phyloP scores from a whole-genome alignment of 306 rosid genomes.

The Luffa acutangula region DNA sequence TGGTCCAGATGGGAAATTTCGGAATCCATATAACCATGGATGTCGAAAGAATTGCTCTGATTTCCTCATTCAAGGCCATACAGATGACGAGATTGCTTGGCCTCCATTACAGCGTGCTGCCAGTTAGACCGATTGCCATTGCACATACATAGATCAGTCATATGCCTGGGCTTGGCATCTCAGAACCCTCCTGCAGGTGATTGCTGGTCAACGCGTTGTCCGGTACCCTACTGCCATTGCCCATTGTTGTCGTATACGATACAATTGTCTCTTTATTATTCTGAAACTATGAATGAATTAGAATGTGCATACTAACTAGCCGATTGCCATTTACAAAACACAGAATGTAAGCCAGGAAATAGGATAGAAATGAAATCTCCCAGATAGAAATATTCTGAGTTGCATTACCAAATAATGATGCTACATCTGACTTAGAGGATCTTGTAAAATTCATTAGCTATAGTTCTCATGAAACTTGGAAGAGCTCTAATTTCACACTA shows the following conservation, averaged over 20 bases:
- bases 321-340: neutral
- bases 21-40: slow-evolving; percentile 76
- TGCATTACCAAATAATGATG: neutral
- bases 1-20: slow-evolving; percentile 73
- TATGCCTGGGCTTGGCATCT: neutral
- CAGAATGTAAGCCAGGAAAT: neutral
- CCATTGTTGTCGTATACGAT: neutral
- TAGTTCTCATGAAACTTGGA: neutral
- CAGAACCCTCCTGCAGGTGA: neutral
- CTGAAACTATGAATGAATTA: neutral
- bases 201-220: neutral
- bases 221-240: neutral
- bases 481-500: neutral
- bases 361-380: neutral
- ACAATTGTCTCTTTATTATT: neutral
- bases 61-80: slow-evolving; percentile 56
- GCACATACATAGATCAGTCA: neutral
- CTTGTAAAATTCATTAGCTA: neutral
- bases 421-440: neutral
- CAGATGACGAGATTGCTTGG: slow-evolving; percentile 58
- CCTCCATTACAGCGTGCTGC: slow-evolving; percentile 41
- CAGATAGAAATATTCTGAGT: neutral
- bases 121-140: neutral
- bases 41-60: slow-evolving; percentile 70
- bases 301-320: neutral